phyloP scores from a whole-genome alignment of 208 protist species.

The Zelonia costaricensis region DNA sequence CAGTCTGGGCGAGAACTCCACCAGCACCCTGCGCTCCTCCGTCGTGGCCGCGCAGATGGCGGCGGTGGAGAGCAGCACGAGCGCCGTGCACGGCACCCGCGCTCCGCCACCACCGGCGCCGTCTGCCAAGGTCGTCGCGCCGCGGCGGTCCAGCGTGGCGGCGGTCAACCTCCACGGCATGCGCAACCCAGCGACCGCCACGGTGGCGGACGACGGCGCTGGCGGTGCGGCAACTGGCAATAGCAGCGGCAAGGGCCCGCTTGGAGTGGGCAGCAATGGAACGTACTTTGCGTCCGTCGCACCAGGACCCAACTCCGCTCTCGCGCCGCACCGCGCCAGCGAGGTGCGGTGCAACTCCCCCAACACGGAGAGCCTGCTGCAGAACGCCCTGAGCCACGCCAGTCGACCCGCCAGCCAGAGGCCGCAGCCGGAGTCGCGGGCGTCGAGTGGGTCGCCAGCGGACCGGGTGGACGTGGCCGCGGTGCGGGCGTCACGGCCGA shows the following conservation, averaged over 20 bases:
- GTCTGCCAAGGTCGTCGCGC: slow-evolving; percentile 23
- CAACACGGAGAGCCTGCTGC: slow-evolving; percentile 24
- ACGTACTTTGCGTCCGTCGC: slow-evolving; percentile 9
- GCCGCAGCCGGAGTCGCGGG: background rate
- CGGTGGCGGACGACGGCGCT: background rate
- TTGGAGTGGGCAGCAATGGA: background rate
- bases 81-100: background rate
- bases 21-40: background rate
- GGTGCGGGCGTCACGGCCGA: background rate
- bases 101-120: background rate
- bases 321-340: slow-evolving; percentile 1
- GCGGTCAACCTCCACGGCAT: slow-evolving; percentile 19
- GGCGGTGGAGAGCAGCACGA: background rate
- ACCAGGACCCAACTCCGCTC: slow-evolving; percentile 1
- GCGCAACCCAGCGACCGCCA: background rate
- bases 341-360: slow-evolving; percentile 15
- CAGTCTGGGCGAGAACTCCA: background rate
- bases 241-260: too few species aligned
- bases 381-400: slow-evolving; percentile 8
- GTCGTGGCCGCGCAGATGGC: background rate
- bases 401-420: background rate
- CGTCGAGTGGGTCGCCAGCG: too few species aligned
- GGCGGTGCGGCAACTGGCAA: background rate
- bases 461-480: background rate
- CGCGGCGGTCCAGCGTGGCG: slow-evolving; percentile 20